Base-by-base conservation (phyloP, 1,284 basidiomycete genomes). In the Heterobasidion occidentale region DNA sequence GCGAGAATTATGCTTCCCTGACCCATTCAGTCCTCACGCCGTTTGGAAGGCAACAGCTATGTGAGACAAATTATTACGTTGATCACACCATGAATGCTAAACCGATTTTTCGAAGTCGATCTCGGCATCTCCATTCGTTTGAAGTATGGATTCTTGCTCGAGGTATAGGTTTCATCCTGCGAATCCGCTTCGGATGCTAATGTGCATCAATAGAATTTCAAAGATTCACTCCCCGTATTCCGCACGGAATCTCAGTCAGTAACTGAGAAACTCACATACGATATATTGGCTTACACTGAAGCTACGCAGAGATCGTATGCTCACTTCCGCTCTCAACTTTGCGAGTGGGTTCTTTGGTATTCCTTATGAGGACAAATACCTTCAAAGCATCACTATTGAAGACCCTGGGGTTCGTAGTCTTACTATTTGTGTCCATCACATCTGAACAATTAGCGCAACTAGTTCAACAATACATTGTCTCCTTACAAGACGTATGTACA, bases 271-370 rank as follows among this genome's bases (percentile, higher is more conserved):
- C 4, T 36, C 11, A 33, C 5, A 9, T 44, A 15, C 15, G 11
- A 48, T 20, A 17, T 35, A 48, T 8, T 17, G 19, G 36, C 45
- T 33, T 47, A 8, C 42, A 2, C 68, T 27, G 6, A 27, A 6
- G 27, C 27, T 27, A 27, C 27, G 27, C 27, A 83, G 86, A 65
- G 83, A 92, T 68, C 86, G 90, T 34, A 93, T 93, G 90, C 78
- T 90, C 33, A 76, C 86, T 35, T 92, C 90, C 7, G 89, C 90
- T 0, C 68, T 88, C 60, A 93, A 94, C 68, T 93, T 94, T 64
- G 91, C 90, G 2, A 75, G 91, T 46, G 92, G 91, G 0, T 92
- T 94, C 77, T 94, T 94, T 65, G 91, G 91, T 0, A 86, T 87
- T 61, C 90, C 92, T 11, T 74, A 84, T 44, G 81, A 90, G 12